A percentile compares a stretch with the other conserved stretches of the same genome.
phyloP scores from a whole-genome alignment of 768 basidiomycete species.

The Kwoniella bestiolae region DNA sequence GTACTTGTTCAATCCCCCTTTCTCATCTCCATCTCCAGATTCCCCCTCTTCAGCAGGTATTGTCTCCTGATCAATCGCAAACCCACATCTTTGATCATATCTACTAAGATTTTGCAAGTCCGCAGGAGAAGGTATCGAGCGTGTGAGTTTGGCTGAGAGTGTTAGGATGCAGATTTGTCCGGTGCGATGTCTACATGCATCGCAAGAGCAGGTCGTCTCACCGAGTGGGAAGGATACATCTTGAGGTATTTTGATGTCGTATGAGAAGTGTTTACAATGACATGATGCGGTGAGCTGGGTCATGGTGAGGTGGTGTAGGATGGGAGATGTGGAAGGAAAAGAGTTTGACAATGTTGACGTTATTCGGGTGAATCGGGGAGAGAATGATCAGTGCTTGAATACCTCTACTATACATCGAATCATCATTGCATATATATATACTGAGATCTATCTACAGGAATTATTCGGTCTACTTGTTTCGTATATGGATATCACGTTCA shows the following conservation, averaged over 20 bases:
- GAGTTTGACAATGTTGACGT: background rate
- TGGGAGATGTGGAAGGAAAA: background rate
- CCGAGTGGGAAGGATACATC: background rate
- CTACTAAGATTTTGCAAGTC: background rate
- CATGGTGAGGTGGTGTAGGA: background rate
- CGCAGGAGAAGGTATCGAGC: background rate
- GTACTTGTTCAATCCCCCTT: slow-evolving; percentile 7
- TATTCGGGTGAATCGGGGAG: background rate
- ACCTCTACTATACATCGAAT: no score
- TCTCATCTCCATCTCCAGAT: background rate
- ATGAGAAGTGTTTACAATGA: slow-evolving; percentile 6
- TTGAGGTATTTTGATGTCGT: background rate
- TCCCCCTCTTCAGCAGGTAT: background rate
- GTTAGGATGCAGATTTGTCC: slow-evolving; percentile 4
- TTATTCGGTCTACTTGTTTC: background rate
- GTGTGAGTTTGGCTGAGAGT: slow-evolving; percentile 9
- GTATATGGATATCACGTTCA: background rate
- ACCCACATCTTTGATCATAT: slow-evolving; percentile 14
- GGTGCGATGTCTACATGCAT: slow-evolving; percentile 9
- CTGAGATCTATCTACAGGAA: no score
- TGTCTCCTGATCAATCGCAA: background rate
- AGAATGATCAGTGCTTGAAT: no score
- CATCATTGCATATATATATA: no score
- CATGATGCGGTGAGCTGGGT: background rate
- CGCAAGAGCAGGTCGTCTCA: slow-evolving; percentile 9